phyloP scores from a whole-genome alignment of 192 early-diverging fungal species.

The Ramicandelaber brevisporus region DNA sequence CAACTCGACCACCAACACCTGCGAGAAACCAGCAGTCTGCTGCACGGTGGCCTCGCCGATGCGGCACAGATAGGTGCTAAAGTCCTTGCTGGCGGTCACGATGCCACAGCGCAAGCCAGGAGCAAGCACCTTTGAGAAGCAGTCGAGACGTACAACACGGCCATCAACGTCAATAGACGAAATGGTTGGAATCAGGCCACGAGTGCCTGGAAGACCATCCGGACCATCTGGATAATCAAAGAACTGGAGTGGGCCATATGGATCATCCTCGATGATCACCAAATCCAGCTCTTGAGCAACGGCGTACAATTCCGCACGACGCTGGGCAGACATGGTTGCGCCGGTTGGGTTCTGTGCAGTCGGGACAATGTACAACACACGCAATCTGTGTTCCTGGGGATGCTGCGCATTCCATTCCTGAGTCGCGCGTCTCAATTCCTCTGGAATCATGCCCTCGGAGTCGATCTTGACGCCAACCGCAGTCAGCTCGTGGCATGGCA shows the following conservation, averaged over 20 bases:
- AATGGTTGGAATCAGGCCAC: constrained; percentile 33
- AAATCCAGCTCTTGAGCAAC: constrained; percentile 50
- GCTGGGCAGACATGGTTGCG: constrained; percentile 39
- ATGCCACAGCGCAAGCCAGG: constrained; percentile 70
- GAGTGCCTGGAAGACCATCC: constrained; percentile 5
- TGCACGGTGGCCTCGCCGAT: constrained; percentile 60
- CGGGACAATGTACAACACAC: constrained; percentile 53
- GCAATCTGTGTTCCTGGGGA: constrained; percentile 13
- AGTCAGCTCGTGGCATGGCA: constrained; percentile 19
- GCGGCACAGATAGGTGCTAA: constrained; percentile 57
- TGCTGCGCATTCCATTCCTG: constrained; percentile 12
- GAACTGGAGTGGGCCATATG: constrained; percentile 81
- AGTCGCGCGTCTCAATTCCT: constrained; percentile 19
- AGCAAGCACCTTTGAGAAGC: constrained; percentile 75
- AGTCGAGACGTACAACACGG: constrained; percentile 76
- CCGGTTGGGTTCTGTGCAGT: constrained; percentile 83
- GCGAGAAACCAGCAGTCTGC: constrained; percentile 61
- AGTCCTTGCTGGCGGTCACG: constrained; percentile 32
- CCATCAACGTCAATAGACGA: constrained; percentile 75
- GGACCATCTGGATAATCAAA: constrained; percentile 11
- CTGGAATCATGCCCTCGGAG: constrained; percentile 32
- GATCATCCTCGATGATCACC: constrained; percentile 85
- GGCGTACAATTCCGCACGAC: constrained; percentile 53
- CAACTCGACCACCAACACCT: constrained; percentile 42
- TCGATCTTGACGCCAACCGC: constrained; percentile 26